phyloP scores from a whole-genome alignment of 495 filamentous ascomycete species.

The Cladorrhinum samala region DNA sequence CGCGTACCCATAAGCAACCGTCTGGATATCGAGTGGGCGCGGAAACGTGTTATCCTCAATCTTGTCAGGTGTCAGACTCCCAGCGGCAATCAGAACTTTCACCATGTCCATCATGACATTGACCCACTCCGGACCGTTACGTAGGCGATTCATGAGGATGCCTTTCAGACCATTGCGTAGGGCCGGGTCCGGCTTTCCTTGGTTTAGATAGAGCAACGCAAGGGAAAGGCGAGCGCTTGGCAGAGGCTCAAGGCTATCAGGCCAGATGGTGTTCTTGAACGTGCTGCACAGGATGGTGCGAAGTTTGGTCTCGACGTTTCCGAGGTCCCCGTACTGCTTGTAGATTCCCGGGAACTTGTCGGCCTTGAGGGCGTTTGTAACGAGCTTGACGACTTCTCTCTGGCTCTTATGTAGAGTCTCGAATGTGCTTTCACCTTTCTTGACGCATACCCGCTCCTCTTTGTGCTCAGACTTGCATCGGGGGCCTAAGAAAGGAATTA shows the following conservation, averaged over 20 bases:
- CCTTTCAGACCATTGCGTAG: constrained; percentile 18
- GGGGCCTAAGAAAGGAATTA: constrained; percentile 4
- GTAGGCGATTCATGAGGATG: constrained; percentile 8
- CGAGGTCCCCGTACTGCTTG: constrained; percentile 10
- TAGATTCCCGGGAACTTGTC: constrained; percentile 12
- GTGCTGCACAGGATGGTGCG: constrained; percentile 3
- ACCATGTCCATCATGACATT: constrained; percentile 19
- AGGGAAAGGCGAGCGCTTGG: constrained; percentile 14
- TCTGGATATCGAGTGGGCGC: constrained; percentile 2
- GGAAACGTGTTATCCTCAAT: constrained; percentile 11
- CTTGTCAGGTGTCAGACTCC: neutral
- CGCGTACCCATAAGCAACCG: constrained; percentile 17
- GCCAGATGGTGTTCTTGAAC: constrained; percentile 11
- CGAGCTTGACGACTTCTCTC: constrained; percentile 6
- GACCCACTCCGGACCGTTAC: constrained; percentile 14
- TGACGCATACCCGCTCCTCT: neutral
- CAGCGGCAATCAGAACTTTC: constrained; percentile 4
- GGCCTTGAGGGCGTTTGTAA: constrained; percentile 6
- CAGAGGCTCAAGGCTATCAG: constrained; percentile 19
- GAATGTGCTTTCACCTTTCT: neutral
- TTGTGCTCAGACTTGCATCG: constrained; percentile 18
- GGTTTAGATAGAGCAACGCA: constrained; percentile 10
- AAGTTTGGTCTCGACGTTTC: constrained; percentile 12
- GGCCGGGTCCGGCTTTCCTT: constrained; percentile 9
- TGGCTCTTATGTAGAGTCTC: constrained; percentile 7